Evolutionary conservation across 768 basidiomycete genomes (phyloP), one percentile per base, ranked within the genome.

Genomic region (Lactifluus rugatus): DNA sequence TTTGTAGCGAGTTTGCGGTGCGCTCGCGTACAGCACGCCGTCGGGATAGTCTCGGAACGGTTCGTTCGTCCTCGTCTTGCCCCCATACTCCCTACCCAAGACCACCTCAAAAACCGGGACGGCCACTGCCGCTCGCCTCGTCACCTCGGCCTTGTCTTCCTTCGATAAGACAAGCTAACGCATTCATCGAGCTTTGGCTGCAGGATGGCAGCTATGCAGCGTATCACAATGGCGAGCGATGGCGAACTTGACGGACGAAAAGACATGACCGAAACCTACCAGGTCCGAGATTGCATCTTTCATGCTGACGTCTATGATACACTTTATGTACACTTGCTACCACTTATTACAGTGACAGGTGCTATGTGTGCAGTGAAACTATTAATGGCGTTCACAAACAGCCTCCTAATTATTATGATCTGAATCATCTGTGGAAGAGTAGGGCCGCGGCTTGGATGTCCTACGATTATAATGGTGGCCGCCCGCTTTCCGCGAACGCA

Each of bases 221-320:
- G 19, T 26, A 21, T 23, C 16, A 21, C 11, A 6, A 31, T 6
- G 28, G 47, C 5, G 14, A n/a, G 2, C 17, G 13, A 55, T 31
- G 46, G n/a, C 31, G 13, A 3, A 8, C 48, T 48, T 11, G 9
- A 21, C 39, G 23, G 19, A n/a, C n/a, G n/a, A n/a, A n/a, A n/a
- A n/a, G n/a, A 39, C 17, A 41, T 5, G 31, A n/a, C 7, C n/a
- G 39, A 32, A 11, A 73, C 84, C 52, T 70, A 84, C 87, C 71
- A 90, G 64, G 66, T 91, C 88, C 13, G 75, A 71, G 52, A 87
- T 82, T 3, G 87, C 85, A 64, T 85, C 84, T 37, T 78, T 66
- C 2, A 89, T 76, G 0, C 81, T 83, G 3, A 87, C 75, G 16
- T n/a, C n/a, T n/a, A n/a, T n/a, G n/a, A n/a, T n/a, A n/a, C n/a